Conservation (phyloP, 2,329 filamentous ascomycete genomes). For the Celoporthe dispersa region DNA sequence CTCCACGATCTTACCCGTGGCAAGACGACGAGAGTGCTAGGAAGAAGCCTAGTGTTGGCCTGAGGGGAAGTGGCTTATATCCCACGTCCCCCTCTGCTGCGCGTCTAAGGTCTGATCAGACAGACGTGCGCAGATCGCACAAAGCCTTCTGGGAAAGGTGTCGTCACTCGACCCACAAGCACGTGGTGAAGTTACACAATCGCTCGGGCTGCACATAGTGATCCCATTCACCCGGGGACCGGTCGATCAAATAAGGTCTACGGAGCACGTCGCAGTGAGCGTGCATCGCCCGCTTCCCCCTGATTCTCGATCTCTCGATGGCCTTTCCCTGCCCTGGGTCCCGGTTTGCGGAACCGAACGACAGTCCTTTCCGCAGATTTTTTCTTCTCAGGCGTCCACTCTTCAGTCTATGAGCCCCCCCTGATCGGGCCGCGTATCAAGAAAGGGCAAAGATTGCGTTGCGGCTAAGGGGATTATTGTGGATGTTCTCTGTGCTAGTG, state of each 20-base stretch:
- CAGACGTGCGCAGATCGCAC: slow-evolving; percentile 11
- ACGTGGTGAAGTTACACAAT: background rate
- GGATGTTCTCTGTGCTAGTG: background rate
- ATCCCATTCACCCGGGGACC: background rate
- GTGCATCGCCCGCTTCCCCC: background rate
- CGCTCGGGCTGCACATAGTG: background rate
- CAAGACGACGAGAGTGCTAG: background rate
- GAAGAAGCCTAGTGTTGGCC: background rate
- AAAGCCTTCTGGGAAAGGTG: background rate
- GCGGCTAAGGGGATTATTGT: background rate
- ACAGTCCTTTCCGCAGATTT: background rate
- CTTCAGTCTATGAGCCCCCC: background rate
- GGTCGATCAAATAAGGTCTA: slow-evolving; percentile 16
- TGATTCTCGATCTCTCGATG: slow-evolving; percentile 1
- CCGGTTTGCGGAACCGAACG: background rate
- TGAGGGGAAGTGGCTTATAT: slow-evolving; percentile 4
- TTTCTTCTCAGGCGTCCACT: background rate
- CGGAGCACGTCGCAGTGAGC: background rate
- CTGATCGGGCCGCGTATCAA: slow-evolving; percentile 7
- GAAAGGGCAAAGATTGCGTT: background rate
- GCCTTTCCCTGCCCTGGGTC: background rate
- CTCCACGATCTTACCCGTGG: background rate
- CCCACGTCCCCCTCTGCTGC: background rate
- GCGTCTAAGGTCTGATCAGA: background rate
- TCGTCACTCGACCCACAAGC: slow-evolving; percentile 1